Percentiles rank a stretch among this genome's conserved stretches.
phyloP scores from a whole-genome alignment of 306 rosid species.

The Trifolium repens region DNA sequence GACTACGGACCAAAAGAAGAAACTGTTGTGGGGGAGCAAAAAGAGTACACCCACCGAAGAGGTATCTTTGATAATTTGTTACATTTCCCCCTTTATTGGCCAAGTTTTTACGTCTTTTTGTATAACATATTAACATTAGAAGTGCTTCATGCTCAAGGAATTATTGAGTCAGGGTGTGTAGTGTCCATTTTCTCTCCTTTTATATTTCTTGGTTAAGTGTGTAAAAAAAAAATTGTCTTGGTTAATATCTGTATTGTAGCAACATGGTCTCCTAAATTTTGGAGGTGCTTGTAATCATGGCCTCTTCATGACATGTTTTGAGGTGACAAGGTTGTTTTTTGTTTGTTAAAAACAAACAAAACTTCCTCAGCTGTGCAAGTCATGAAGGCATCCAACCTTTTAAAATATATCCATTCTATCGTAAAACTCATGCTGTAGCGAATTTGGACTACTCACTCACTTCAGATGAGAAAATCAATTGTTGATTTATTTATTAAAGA shows the following conservation, averaged over 20 bases:
- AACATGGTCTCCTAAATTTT: conserved; percentile 1
- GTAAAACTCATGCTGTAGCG: not conserved
- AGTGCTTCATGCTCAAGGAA: not conserved
- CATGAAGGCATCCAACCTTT: conserved; percentile 21
- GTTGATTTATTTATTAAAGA: not conserved
- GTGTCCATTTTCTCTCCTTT: not conserved
- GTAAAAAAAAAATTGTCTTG: not conserved
- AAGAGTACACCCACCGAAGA: conserved; percentile 73
- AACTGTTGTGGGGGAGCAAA: conserved; percentile 93
- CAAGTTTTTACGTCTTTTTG: not conserved
- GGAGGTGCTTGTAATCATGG: conserved; percentile 7
- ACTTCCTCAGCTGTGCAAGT: conserved; percentile 6
- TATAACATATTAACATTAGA: not conserved
- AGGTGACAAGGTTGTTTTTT: not conserved
- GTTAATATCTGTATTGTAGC: not conserved
- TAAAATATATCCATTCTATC: conserved; percentile 9
- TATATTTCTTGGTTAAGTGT: not conserved
- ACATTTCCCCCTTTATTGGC: conserved; percentile 5
- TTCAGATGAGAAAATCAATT: not conserved
- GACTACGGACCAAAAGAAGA: conserved; percentile 98
- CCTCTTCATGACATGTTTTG: conserved; percentile 11
- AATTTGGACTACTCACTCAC: conserved; percentile 15
- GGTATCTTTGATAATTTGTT: conserved; percentile 52
- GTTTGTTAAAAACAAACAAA: not conserved
- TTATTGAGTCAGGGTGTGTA: not conserved